Conservation (phyloP, 306 rosid species). For the Biancaea sappan region DNA sequence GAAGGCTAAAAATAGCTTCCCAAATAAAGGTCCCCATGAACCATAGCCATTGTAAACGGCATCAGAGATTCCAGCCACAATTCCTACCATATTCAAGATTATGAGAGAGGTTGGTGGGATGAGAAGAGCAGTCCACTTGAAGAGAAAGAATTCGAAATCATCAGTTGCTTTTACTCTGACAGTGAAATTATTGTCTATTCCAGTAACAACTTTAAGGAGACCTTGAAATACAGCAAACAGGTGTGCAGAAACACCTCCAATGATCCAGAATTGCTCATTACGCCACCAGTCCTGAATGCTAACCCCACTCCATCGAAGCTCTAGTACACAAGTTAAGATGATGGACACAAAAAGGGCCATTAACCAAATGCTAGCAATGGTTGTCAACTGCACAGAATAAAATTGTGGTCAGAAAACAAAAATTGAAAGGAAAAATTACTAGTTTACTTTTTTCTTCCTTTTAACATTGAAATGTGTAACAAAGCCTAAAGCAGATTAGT, state of each 20-base stretch:
- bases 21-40: constrained; percentile 89
- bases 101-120: constrained; percentile 91
- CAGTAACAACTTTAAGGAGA: constrained; percentile 80
- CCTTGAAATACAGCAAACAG: constrained; percentile 92
- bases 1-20: constrained; percentile 84
- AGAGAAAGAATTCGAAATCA: constrained; percentile 59
- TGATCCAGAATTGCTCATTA: constrained; percentile 95
- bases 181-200: constrained; percentile 59
- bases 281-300: constrained; percentile 93
- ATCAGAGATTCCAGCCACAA: constrained; percentile 93
- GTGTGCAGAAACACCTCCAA: constrained; percentile 95
- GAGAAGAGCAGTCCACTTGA: constrained; percentile 90
- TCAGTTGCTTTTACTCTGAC: constrained; percentile 73
- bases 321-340: constrained; percentile 73
- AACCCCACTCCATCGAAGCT: constrained; percentile 91
- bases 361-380: constrained; percentile 79
- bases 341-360: constrained; percentile 81
- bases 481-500: background rate
- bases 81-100: constrained; percentile 86
- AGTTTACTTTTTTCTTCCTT: background rate
- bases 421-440: constrained; percentile 14
- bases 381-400: constrained; percentile 65
- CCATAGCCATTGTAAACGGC: constrained; percentile 89
- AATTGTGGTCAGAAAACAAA: constrained; percentile 14
- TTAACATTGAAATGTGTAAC: background rate